Evolutionary conservation across 768 basidiomycete genomes (phyloP).

Genomic region (Gautieria morchelliformis): DNA sequence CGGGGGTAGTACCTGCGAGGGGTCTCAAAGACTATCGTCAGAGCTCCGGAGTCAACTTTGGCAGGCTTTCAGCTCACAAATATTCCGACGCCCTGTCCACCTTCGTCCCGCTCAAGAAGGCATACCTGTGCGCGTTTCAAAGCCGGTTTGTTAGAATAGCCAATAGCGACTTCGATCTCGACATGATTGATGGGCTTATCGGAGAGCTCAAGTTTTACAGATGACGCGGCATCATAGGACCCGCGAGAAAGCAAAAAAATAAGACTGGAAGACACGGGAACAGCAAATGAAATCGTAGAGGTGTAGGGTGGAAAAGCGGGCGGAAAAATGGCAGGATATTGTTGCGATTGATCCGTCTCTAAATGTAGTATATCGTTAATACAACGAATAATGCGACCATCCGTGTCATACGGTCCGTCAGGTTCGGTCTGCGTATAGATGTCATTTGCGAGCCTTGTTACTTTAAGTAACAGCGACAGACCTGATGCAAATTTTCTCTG

Average conservation of each 20-base stretch:
- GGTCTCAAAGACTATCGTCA: conserved; percentile 8
- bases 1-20: conserved; percentile 1
- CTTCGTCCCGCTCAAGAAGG: conserved; percentile 17
- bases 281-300: neutral
- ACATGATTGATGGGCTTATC: conserved; percentile 19
- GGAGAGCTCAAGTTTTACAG: conserved; percentile 22
- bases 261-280: neutral
- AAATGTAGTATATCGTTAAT: neutral
- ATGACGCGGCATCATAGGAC: conserved; percentile 17
- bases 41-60: neutral
- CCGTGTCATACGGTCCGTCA: neutral
- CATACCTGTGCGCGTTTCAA: conserved; percentile 23
- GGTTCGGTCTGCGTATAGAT: neutral
- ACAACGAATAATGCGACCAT: conserved; percentile 2
- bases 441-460: neutral
- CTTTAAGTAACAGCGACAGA: neutral
- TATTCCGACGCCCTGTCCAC: conserved; percentile 24
- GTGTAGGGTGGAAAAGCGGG: neutral
- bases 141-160: conserved; percentile 17
- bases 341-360: neutral
- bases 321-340: neutral
- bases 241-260: conserved; percentile 29
- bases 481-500: neutral
- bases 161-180: conserved; percentile 22
- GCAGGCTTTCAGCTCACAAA: conserved; percentile 18